Evolutionary conservation across 192 early-diverging fungal species (phyloP).

Genomic region (Gonapodya prolifera): DNA sequence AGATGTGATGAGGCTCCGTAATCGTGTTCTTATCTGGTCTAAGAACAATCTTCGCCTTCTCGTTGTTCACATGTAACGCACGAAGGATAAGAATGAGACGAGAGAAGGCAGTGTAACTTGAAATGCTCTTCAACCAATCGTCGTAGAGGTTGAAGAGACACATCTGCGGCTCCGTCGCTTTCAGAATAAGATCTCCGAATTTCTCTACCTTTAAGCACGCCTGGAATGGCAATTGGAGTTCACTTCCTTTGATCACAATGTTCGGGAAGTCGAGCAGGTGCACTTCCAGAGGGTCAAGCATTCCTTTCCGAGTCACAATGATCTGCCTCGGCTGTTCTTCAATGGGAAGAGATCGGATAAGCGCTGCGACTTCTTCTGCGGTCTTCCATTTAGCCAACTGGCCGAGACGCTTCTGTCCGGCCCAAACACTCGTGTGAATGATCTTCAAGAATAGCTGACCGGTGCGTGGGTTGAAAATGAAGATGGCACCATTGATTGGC

Average conservation of each 20-base stretch:
- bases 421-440: slow-evolving; percentile 99
- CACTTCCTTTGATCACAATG: slow-evolving; percentile 95
- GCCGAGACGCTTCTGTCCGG: slow-evolving; percentile 96
- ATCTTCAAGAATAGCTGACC: slow-evolving; percentile 98
- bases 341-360: slow-evolving; percentile 94
- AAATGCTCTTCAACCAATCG: slow-evolving; percentile 92
- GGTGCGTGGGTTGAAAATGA: slow-evolving; percentile 97
- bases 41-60: slow-evolving; percentile 92
- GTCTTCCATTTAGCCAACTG: slow-evolving; percentile 99
- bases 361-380: slow-evolving; percentile 97
- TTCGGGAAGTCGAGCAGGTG: slow-evolving; percentile 96
- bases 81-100: slow-evolving; percentile 91
- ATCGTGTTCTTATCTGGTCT: slow-evolving; percentile 86
- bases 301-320: slow-evolving; percentile 97
- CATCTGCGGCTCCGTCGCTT: slow-evolving; percentile 98
- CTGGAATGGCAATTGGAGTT: slow-evolving; percentile 96
- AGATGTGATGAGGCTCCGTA: slow-evolving; percentile 93
- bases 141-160: slow-evolving; percentile 71
- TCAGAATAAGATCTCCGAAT: slow-evolving; percentile 95
- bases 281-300: slow-evolving; percentile 98
- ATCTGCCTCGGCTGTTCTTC: slow-evolving; percentile 99
- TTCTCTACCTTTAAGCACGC: slow-evolving; percentile 96
- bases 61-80: slow-evolving; percentile 94
- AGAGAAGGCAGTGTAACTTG: slow-evolving; percentile 96
- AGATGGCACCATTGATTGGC: slow-evolving; percentile 98